Base-by-base conservation (phyloP, 306 rosid genomes). In the Vigna radiata region DNA sequence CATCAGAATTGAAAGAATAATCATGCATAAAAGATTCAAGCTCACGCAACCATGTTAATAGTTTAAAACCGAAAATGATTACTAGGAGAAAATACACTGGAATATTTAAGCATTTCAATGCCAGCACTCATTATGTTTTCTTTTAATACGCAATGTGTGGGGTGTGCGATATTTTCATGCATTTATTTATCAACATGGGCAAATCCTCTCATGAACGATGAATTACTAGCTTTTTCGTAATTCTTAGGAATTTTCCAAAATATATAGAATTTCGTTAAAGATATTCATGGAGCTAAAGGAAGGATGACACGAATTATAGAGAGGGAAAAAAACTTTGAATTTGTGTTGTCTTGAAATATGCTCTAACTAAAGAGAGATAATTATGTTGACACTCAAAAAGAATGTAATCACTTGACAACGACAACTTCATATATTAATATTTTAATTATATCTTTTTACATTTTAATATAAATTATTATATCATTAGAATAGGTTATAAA, bases 51-150 rank as follows among this genome's bases (percentile, higher is more conserved):
- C 14, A 12, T 15, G 27, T 5, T 70, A 68, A 53, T 55, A 5
- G 12, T 84, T 66, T 52, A 76, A 80, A 76, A 41, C 68, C 50
- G 10, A 61, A 54, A 76, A 72, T 77, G 79, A 80, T 50, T 68
- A 72, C 39, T 15, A 15, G 7, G 48, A 50, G 29, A 52, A 27
- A 77, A 36, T 16, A 53, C 12, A 33, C 0, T 44, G 17, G 52
- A 55, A 78, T 65, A 19, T 79, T 72, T 2, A 27, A 63, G 72
- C 41, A 25, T 63, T 69, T 53, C 75, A 71, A 71, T 46, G 44
- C 12, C 36, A 49, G 58, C 23, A 64, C 59, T 72, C 72, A 83
- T 83, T 55, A n/a, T 73, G 76, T 37, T 72, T 67, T 25, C 66
- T 73, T 66, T 73, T 73, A 78, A 47, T 73, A 78, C 79, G 73